Evolutionary conservation across 331 rosid genomes (phyloP).

Genomic region (Quercus tomentella): DNA sequence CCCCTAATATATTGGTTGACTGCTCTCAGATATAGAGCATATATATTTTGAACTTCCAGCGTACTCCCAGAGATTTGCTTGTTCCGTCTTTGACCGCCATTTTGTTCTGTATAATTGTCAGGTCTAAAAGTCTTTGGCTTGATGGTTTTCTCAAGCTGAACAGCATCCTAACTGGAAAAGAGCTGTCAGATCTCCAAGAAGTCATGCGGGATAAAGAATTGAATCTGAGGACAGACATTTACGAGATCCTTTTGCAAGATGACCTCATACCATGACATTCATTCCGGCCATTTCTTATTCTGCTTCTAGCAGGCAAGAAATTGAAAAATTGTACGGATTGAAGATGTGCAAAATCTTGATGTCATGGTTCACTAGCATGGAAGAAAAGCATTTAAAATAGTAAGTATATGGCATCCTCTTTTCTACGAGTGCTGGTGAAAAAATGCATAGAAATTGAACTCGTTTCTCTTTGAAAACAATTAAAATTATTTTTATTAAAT

Average conservation of each 20-base stretch:
- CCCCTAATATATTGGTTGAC: not conserved
- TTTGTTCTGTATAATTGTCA: slow-evolving; percentile 12
- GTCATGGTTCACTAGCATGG: not conserved
- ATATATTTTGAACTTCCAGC: not conserved
- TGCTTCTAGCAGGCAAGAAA: not conserved
- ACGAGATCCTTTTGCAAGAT: slow-evolving; percentile 87
- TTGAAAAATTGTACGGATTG: not conserved
- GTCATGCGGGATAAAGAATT: slow-evolving; percentile 95
- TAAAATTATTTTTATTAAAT: too few relatives aligned
- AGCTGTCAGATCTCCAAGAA: slow-evolving; percentile 94
- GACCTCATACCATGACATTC: slow-evolving; percentile 27
- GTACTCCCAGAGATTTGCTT: not conserved
- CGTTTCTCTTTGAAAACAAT: too few relatives aligned
- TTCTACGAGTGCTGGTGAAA: not conserved
- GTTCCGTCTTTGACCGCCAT: not conserved
- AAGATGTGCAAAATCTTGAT: not conserved
- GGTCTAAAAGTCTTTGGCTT: slow-evolving; percentile 94
- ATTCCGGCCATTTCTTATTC: not conserved
- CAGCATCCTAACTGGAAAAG: slow-evolving; percentile 61
- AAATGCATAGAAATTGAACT: too few relatives aligned
- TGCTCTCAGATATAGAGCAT: not conserved
- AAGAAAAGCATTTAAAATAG: not conserved
- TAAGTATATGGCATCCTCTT: not conserved
- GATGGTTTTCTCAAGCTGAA: slow-evolving; percentile 84
- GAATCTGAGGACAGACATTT: slow-evolving; percentile 89